Percentiles rank a stretch among this genome's conserved stretches.
phyloP scores from a whole-genome alignment of 305 asterid species.

The Fraxinus platypoda region DNA sequence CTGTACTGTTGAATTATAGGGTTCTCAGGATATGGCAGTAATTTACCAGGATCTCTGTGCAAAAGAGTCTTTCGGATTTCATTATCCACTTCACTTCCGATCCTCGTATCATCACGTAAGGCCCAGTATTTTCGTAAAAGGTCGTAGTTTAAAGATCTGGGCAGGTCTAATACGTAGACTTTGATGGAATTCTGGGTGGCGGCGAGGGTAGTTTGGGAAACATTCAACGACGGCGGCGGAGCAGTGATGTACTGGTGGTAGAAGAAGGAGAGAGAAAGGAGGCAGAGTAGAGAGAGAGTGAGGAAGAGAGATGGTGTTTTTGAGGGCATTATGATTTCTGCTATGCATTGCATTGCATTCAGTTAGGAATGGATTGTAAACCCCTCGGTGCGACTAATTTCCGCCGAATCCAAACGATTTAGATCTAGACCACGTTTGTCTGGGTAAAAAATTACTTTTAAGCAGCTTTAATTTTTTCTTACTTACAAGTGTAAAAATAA shows the following conservation, averaged over 20 bases:
- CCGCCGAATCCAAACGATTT: background rate
- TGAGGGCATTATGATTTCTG: conserved; percentile 41
- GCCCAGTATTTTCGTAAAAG: conserved; percentile 75
- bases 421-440: background rate
- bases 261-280: conserved; percentile 51
- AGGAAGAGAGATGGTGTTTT: conserved; percentile 47
- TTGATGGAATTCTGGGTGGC: conserved; percentile 42
- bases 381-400: no score
- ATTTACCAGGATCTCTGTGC: conserved; percentile 24
- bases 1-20: conserved; percentile 89
- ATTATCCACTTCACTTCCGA: conserved; percentile 85
- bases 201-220: conserved; percentile 28
- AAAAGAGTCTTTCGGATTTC: conserved; percentile 53
- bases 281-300: conserved; percentile 47
- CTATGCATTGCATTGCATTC: conserved; percentile 5
- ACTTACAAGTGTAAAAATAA: no score
- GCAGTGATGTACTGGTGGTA: conserved; percentile 43
- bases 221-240: conserved; percentile 21
- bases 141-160: conserved; percentile 92
- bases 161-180: conserved; percentile 67
- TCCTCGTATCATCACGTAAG: conserved; percentile 52
- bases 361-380: background rate
- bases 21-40: conserved; percentile 72
- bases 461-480: no score
- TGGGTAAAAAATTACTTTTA: background rate